Conservation (phyloP, 2,329 filamentous ascomycete species). For the Hirsutella thompsonii region DNA sequence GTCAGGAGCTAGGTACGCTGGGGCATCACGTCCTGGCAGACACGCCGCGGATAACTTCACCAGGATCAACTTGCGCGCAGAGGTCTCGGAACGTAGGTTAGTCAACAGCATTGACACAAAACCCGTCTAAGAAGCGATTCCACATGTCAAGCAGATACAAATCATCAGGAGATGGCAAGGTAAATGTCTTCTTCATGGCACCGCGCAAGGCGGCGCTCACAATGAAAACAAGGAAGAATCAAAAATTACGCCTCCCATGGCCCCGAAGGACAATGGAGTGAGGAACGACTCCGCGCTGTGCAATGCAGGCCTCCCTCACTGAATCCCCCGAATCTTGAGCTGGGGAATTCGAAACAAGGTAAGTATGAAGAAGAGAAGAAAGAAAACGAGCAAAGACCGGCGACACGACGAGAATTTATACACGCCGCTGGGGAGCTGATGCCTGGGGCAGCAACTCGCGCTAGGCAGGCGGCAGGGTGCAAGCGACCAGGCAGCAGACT, state of each 20-base stretch:
- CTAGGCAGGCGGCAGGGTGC: background rate
- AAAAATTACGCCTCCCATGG: conserved; percentile 43
- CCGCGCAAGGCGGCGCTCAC: conserved; percentile 22
- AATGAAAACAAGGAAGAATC: conserved; percentile 34
- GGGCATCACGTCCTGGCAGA: too few relatives aligned
- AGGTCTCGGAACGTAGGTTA: too few relatives aligned
- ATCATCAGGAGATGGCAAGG: background rate
- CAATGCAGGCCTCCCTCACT: conserved; percentile 40
- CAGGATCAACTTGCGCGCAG: too few relatives aligned
- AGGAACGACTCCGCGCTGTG: conserved; percentile 38
- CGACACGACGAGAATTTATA: conserved; percentile 18
- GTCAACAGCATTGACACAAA: too few relatives aligned
- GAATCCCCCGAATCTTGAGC: conserved; percentile 31
- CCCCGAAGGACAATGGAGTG: conserved; percentile 40
- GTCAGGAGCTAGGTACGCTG: too few relatives aligned
- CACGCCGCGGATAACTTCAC: too few relatives aligned
- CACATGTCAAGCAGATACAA: background rate
- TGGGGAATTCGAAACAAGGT: conserved; percentile 32
- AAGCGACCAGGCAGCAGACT: conserved; percentile 6
- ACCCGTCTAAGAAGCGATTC: too few relatives aligned
- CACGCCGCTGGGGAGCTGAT: conserved; percentile 4
- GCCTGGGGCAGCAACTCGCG: conserved; percentile 10
- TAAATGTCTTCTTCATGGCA: conserved; percentile 29
- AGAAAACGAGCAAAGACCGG: conserved; percentile 10
- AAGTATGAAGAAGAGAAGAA: conserved; percentile 37